phyloP scores from a whole-genome alignment of 2,329 filamentous ascomycete genomes.

The Aspergillus sp. region DNA sequence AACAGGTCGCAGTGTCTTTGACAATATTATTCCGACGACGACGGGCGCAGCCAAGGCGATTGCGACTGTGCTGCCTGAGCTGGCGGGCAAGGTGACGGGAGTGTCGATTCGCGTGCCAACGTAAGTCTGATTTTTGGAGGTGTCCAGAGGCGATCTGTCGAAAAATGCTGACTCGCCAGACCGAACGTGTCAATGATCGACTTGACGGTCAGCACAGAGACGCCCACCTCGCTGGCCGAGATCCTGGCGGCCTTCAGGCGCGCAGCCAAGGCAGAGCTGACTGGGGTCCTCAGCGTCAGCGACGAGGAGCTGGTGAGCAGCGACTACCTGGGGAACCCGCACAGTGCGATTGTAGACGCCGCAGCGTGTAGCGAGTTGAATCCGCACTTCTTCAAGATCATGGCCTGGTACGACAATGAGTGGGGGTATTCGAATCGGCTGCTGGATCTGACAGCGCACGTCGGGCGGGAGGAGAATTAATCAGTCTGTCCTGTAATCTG shows the following conservation, averaged over 20 bases:
- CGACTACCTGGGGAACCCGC: slow-evolving; percentile 82
- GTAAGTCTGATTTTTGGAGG: slow-evolving; percentile 21
- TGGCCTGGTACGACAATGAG: slow-evolving; percentile 95
- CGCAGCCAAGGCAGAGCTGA: slow-evolving; percentile 45
- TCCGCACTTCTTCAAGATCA: slow-evolving; percentile 85
- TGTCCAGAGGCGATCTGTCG: not conserved
- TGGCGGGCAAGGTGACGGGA: slow-evolving; percentile 95
- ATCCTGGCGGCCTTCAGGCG: slow-evolving; percentile 31
- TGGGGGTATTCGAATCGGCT: slow-evolving; percentile 93
- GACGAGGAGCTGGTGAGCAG: slow-evolving; percentile 89
- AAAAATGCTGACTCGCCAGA: slow-evolving; percentile 16
- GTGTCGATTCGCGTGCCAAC: slow-evolving; percentile 96
- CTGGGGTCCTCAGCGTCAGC: slow-evolving; percentile 81
- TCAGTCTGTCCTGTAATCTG: not conserved
- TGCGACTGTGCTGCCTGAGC: slow-evolving; percentile 88
- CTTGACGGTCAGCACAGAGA: slow-evolving; percentile 84
- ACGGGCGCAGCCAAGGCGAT: slow-evolving; percentile 96
- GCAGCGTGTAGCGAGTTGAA: slow-evolving; percentile 94
- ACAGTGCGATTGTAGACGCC: slow-evolving; percentile 92
- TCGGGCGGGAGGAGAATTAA: slow-evolving; percentile 21
- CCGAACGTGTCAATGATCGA: slow-evolving; percentile 95
- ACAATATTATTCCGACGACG: slow-evolving; percentile 95
- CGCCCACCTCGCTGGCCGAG: slow-evolving; percentile 57
- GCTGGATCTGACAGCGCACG: slow-evolving; percentile 62
- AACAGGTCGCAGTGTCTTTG: slow-evolving; percentile 80